These are phyloP conservation scores for Kentomonas sorsogonicus DNA, from an alignment of 208 protist genomes.

Conservation along the genomic window DNA sequence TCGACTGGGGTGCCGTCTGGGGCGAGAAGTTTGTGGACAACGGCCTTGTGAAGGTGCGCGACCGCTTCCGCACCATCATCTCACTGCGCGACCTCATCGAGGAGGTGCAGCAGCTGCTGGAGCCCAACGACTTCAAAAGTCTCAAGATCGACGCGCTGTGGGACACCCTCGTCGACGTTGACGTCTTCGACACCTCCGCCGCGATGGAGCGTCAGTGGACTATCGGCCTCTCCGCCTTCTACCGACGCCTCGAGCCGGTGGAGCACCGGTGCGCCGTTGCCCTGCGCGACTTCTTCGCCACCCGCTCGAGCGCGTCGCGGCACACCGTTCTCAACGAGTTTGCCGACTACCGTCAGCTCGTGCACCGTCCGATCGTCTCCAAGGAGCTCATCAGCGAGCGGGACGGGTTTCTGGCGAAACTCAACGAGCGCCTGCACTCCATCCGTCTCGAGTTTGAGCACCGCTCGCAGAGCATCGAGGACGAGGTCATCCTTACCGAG, in stretches of 20 bases:
- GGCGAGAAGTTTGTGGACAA: slow-evolving; percentile 51
- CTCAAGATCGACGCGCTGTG: slow-evolving; percentile 69
- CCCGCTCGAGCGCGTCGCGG: slow-evolving; percentile 54
- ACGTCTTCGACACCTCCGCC: slow-evolving; percentile 55
- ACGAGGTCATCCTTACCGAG: slow-evolving; percentile 70
- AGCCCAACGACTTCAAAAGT: slow-evolving; percentile 31
- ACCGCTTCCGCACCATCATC: slow-evolving; percentile 49
- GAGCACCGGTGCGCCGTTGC: slow-evolving; percentile 76
- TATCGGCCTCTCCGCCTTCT: slow-evolving; percentile 54
- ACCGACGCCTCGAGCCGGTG: slow-evolving; percentile 76
- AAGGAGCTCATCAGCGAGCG: slow-evolving; percentile 84
- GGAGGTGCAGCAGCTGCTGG: slow-evolving; percentile 70
- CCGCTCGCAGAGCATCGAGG: slow-evolving; percentile 62
- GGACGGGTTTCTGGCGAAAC: slow-evolving; percentile 74
- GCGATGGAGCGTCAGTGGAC: slow-evolving; percentile 65
- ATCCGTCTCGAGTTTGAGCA: slow-evolving; percentile 87
- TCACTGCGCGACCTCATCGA: slow-evolving; percentile 59
- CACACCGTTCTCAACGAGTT: slow-evolving; percentile 87
- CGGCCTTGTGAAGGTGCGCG: slow-evolving; percentile 37
- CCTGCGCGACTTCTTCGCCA: slow-evolving; percentile 70
- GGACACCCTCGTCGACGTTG: slow-evolving; percentile 66
- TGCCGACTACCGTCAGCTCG: slow-evolving; percentile 68
- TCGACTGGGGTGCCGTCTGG: slow-evolving; percentile 79
- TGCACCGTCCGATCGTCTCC: slow-evolving; percentile 81
- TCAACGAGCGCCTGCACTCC: slow-evolving; percentile 80